A percentile compares a stretch with the other conserved stretches of the same genome.
Evolutionary conservation across 805 yeast genomes (phyloP).

Genomic region (Kluyveromyces wickerhamii): DNA sequence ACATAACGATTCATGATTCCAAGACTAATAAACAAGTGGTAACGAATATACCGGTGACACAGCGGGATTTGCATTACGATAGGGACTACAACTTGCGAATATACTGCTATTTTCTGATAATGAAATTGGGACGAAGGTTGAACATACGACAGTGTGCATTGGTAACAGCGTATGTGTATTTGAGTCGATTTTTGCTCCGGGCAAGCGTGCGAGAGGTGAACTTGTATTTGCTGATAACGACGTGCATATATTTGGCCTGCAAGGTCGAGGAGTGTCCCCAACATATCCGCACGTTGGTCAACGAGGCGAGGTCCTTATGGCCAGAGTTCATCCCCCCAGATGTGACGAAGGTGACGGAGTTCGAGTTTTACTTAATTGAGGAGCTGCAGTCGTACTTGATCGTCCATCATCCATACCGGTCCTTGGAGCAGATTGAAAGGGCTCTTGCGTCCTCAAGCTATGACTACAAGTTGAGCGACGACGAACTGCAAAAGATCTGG

Average conservation of each 20-base stretch:
- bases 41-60: slow-evolving; percentile 34
- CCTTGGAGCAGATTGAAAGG: slow-evolving; percentile 46
- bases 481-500: slow-evolving; percentile 83
- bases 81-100: slow-evolving; percentile 60
- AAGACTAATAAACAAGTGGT: slow-evolving; percentile 28
- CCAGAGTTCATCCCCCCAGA: slow-evolving; percentile 93
- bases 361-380: slow-evolving; percentile 88
- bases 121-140: slow-evolving; percentile 70
- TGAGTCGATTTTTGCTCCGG: slow-evolving; percentile 66
- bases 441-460: slow-evolving; percentile 32
- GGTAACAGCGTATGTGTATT: slow-evolving; percentile 82
- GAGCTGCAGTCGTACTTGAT: slow-evolving; percentile 68
- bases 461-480: slow-evolving; percentile 36
- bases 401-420: slow-evolving; percentile 69
- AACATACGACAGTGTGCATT: slow-evolving; percentile 74
- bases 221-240: slow-evolving; percentile 68
- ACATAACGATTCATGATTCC: slow-evolving; percentile 26
- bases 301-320: slow-evolving; percentile 87
- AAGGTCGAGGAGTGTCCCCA: slow-evolving; percentile 95
- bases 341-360: slow-evolving; percentile 84
- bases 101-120: slow-evolving; percentile 66
- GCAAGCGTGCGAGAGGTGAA: slow-evolving; percentile 77
- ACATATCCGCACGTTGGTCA: slow-evolving; percentile 74
- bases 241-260: slow-evolving; percentile 83
- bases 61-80: slow-evolving; percentile 34